Conservation (phyloP, 169 alveolate species). For the Plasmodium knowlesi region DNA sequence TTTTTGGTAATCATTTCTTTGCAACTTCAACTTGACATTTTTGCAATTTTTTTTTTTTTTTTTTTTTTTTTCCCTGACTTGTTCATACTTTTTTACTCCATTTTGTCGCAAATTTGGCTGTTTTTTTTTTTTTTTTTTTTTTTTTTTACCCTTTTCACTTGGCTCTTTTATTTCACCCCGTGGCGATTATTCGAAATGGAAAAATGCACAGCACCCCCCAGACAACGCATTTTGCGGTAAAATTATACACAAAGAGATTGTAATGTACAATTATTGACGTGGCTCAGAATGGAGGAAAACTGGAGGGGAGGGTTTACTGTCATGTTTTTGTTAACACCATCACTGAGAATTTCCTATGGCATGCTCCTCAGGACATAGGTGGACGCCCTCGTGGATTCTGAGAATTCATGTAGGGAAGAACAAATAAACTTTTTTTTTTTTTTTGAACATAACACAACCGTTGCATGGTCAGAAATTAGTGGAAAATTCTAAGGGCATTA, state of each 20-base stretch:
- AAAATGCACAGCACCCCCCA: not conserved
- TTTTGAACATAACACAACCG: not conserved
- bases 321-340: constrained; percentile 5
- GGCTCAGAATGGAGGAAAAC: not conserved
- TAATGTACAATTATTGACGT: not conserved
- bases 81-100: not conserved
- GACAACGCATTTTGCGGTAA: not conserved
- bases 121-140: too few species aligned
- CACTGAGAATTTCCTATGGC: not conserved
- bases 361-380: not conserved
- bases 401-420: not conserved
- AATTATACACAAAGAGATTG: not conserved
- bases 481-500: not conserved
- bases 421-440: not conserved
- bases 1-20: not conserved
- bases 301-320: not conserved
- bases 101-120: not conserved
- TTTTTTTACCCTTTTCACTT: not conserved
- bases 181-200: not conserved
- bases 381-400: not conserved
- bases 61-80: not conserved
- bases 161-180: not conserved
- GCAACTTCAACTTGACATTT: not conserved
- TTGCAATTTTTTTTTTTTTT: not conserved
- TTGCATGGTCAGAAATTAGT: not conserved